These are phyloP conservation scores for Oryza officinalis DNA, from an alignment of 176 grass and related monocot species.

Conservation along the genomic window DNA sequence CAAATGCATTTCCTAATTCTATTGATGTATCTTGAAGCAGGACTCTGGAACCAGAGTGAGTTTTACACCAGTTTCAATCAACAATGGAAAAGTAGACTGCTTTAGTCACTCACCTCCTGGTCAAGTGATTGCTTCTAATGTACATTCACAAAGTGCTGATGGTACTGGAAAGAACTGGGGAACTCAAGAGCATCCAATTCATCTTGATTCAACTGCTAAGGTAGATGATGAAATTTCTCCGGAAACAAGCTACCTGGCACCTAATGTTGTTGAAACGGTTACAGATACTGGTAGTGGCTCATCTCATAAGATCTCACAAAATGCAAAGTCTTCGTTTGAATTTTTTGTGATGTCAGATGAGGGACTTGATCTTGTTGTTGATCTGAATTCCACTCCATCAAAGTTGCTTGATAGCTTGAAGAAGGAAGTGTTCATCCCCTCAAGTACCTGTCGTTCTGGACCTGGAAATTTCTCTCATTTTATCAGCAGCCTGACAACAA, in stretches of 20 bases:
- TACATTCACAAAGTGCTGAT: constrained; percentile 24
- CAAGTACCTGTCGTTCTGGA: constrained; percentile 31
- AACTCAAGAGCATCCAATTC: constrained; percentile 31
- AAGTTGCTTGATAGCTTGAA: constrained; percentile 63
- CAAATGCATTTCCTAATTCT: constrained; percentile 26
- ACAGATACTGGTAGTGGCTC: constrained; percentile 30
- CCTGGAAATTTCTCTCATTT: constrained; percentile 46
- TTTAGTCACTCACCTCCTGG: constrained; percentile 37
- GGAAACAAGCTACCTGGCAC: constrained; percentile 22
- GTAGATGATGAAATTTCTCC: constrained; percentile 26
- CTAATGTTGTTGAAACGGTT: constrained; percentile 36
- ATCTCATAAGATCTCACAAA: constrained; percentile 43
- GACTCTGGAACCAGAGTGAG: constrained; percentile 28
- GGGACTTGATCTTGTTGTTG: constrained; percentile 77
- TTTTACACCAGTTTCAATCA: constrained; percentile 40
- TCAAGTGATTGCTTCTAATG: constrained; percentile 37
- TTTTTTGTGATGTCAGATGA: constrained; percentile 78
- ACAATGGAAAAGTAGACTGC: constrained; percentile 44
- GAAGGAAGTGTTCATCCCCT: constrained; percentile 40
- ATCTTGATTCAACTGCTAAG: constrained; percentile 30
- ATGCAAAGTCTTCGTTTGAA: constrained; percentile 53
- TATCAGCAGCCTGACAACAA: constrained; percentile 51
- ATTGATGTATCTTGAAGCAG: constrained; percentile 46
- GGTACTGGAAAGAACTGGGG: constrained; percentile 37
- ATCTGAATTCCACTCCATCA: constrained; percentile 67